Conservation (phyloP, 306 rosid species). For the Malus sieversii region DNA sequence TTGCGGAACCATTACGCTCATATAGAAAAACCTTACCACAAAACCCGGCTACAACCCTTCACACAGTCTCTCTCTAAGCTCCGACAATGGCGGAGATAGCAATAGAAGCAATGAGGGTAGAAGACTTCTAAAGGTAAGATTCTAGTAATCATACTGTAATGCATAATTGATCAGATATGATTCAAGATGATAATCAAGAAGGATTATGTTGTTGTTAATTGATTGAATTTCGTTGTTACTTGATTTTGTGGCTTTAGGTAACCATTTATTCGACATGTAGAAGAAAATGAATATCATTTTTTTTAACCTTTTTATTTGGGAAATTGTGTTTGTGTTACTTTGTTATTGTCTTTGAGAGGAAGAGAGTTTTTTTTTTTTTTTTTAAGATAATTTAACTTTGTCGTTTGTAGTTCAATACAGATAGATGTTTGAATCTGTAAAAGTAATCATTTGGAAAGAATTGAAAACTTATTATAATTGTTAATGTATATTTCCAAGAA, state of each 20-base stretch:
- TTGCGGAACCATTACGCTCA: too few relatives aligned
- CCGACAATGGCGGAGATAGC: slow-evolving; percentile 45
- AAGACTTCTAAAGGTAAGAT: slow-evolving; percentile 81
- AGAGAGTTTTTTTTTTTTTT: background rate
- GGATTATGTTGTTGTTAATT: background rate
- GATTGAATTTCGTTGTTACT: background rate
- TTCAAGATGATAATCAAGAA: background rate
- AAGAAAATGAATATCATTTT: background rate
- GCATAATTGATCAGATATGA: background rate
- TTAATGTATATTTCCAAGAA: background rate
- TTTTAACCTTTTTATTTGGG: background rate
- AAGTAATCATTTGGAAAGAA: background rate
- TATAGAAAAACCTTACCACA: background rate
- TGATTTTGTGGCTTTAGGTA: background rate
- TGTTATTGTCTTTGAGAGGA: background rate
- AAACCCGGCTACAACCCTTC: background rate
- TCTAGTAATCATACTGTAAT: background rate
- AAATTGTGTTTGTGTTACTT: background rate
- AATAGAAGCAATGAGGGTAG: slow-evolving; percentile 84
- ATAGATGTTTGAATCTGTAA: background rate
- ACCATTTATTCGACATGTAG: too few relatives aligned
- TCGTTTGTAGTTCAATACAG: background rate
- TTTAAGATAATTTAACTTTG: background rate
- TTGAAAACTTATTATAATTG: background rate
- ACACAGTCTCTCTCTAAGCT: background rate